phyloP scores from a whole-genome alignment of 768 basidiomycete species.

The Mycena polygramma region DNA sequence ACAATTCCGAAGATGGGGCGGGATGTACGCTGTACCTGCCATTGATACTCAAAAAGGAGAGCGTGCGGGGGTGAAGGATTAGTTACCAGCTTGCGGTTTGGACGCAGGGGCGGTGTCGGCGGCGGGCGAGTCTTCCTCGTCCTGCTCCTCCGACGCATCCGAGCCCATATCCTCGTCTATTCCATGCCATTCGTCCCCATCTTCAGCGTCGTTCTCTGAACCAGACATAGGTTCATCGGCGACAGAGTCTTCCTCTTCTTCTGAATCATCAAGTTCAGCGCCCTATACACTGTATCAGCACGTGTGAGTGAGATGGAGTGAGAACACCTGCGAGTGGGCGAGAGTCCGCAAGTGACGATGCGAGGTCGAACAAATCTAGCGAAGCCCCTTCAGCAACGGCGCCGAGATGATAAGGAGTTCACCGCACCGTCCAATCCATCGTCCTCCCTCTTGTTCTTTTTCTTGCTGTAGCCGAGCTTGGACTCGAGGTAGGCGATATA shows the following conservation, averaged over 20 bases:
- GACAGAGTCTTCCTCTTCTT: constrained; percentile 7
- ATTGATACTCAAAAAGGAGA: constrained; percentile 18
- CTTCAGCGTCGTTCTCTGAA: constrained; percentile 30
- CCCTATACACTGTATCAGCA: constrained; percentile 30
- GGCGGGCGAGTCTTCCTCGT: constrained; percentile 36
- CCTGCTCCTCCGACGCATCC: constrained; percentile 38
- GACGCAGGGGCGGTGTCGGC: constrained; percentile 29
- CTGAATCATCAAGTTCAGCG: constrained; percentile 6
- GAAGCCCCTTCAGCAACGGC: constrained; percentile 13
- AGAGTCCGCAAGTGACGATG: constrained; percentile 51
- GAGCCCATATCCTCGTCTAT: constrained; percentile 37
- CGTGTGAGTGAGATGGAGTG: too few relatives aligned
- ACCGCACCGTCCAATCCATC: constrained; percentile 89
- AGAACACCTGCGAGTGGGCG: background rate
- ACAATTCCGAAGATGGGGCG: constrained; percentile 78
- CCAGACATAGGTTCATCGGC: constrained; percentile 7
- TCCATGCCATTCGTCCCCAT: constrained; percentile 52
- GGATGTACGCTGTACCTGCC: constrained; percentile 74
- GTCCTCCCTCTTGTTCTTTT: constrained; percentile 64
- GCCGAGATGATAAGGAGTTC: constrained; percentile 5
- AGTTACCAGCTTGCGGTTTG: constrained; percentile 25
- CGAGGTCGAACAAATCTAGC: constrained; percentile 69
- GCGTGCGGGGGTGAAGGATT: background rate
- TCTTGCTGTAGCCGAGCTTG: constrained; percentile 73
- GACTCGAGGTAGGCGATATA: constrained; percentile 90